Base-by-base conservation (phyloP, 2,329 filamentous ascomycete species). In the Neodidymelliopsis sp. region DNA sequence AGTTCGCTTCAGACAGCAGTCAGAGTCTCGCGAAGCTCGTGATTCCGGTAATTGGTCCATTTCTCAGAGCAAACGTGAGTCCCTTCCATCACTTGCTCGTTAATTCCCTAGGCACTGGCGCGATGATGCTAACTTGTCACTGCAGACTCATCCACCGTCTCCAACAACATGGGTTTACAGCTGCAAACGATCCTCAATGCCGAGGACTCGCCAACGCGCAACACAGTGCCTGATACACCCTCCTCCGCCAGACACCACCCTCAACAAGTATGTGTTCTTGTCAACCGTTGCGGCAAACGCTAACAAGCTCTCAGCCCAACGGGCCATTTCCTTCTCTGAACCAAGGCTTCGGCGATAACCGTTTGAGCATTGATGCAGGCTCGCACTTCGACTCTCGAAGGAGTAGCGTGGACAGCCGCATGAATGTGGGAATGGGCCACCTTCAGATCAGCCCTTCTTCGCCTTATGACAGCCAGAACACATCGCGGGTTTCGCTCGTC, bases 331-430 rank as follows among this genome's bases (percentile, higher is more conserved):
- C 84, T 2, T 82, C 82, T 0, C 79, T 85, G 54, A 84, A 84
- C 41, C 82, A 84, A 58, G 74, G 72, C 15, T 78, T 78, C 44
- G 40, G 40, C 20, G 75, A 78, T 54, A 72, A 72, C 42, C 70
- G 75, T 19, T 62, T 70, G 29, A 82, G 81, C 53, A 77, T 80
- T 34, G 82, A 85, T 37, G 75, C 77, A 16, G 43, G 58, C 34
- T 65, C 77, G 1, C 76, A 81, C 16, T 70, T 78, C 25, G 80
- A 86, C 37, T 84, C 86, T 36, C 82, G 88, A 49, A 83, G 89
- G 41, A 89, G 90, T 73, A 92, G 89, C 62, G 87, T 92, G 4
- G 89, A 92, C 71, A 91, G 88, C 71, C 83, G 88, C 54, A 86
- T 92, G 69, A 89, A 90, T 63, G 84, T 85, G 57, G 82, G 82